Percentiles rank a stretch among this genome's conserved stretches.
Conservation (phyloP, 257 asterid species). For the Striga asiatica region DNA sequence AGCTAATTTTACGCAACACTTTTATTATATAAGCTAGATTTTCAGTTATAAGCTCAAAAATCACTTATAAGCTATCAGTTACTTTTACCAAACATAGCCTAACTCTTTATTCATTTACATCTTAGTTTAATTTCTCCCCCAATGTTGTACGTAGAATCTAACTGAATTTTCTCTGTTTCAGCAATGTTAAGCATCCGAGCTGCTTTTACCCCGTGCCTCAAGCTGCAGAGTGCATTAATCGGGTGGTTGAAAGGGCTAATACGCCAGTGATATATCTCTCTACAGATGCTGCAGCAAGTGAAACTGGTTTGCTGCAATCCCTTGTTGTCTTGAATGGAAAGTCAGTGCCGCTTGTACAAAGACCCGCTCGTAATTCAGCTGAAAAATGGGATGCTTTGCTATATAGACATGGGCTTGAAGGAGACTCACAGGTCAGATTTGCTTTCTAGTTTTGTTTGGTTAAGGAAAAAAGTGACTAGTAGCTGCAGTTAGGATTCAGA, state of each 20-base stretch:
- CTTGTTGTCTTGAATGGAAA: constrained; percentile 58
- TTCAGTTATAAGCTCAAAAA: too few species aligned
- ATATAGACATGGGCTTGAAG: constrained; percentile 79
- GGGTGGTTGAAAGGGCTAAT: constrained; percentile 58
- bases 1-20: too few species aligned
- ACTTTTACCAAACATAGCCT: too few species aligned
- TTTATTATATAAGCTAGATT: too few species aligned
- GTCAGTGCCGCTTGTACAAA: constrained; percentile 73
- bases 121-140: neutral
- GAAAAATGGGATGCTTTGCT: constrained; percentile 98
- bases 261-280: constrained; percentile 82
- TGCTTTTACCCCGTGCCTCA: constrained; percentile 96
- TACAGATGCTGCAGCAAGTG: constrained; percentile 94
- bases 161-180: constrained; percentile 19
- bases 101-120: too few species aligned
- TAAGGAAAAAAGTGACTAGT: too few species aligned
- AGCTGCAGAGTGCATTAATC: constrained; percentile 90
- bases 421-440: constrained; percentile 69
- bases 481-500: too few species aligned
- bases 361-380: constrained; percentile 79
- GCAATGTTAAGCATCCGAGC: constrained; percentile 79
- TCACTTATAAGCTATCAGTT: too few species aligned
- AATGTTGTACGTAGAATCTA: constrained; percentile 11
- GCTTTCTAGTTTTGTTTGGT: neutral
- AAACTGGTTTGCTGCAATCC: constrained; percentile 82